Percentiles rank a stretch among this genome's conserved stretches.
phyloP scores from a whole-genome alignment of 805 yeast species.

The Grigorovia transvaalensis region DNA sequence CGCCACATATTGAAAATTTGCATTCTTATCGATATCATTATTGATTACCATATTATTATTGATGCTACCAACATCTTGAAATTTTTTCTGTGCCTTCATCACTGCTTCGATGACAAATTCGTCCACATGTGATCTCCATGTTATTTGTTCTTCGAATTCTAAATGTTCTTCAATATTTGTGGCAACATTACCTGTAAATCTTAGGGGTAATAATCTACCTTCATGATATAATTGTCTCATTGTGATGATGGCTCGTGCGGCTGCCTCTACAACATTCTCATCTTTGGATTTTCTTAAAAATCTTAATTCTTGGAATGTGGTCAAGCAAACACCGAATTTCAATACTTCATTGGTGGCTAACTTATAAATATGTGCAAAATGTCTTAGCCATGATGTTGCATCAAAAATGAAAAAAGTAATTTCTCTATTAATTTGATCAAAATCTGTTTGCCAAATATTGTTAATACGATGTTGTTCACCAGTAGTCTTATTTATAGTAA shows the following conservation, averaged over 20 bases:
- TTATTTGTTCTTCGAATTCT: conserved; percentile 62
- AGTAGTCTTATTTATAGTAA: neutral
- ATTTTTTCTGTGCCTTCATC: conserved; percentile 23
- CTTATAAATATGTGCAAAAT: conserved; percentile 66
- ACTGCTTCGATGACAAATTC: conserved; percentile 49
- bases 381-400: conserved; percentile 73
- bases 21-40: conserved; percentile 16
- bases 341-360: conserved; percentile 51
- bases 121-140: conserved; percentile 65
- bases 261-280: conserved; percentile 66
- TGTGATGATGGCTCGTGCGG: conserved; percentile 69
- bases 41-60: neutral
- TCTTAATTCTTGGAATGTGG: conserved; percentile 69
- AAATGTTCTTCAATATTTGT: conserved; percentile 58
- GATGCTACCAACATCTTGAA: neutral
- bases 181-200: conserved; percentile 63
- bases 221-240: conserved; percentile 55
- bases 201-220: conserved; percentile 44
- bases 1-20: conserved; percentile 43
- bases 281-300: conserved; percentile 62
- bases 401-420: conserved; percentile 55
- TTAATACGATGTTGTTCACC: conserved; percentile 2
- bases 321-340: conserved; percentile 55
- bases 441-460: neutral
- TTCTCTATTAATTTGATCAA: conserved; percentile 38